Evolutionary conservation across 345 rosid genomes (phyloP).

Genomic region (Euclidium syriacum): DNA sequence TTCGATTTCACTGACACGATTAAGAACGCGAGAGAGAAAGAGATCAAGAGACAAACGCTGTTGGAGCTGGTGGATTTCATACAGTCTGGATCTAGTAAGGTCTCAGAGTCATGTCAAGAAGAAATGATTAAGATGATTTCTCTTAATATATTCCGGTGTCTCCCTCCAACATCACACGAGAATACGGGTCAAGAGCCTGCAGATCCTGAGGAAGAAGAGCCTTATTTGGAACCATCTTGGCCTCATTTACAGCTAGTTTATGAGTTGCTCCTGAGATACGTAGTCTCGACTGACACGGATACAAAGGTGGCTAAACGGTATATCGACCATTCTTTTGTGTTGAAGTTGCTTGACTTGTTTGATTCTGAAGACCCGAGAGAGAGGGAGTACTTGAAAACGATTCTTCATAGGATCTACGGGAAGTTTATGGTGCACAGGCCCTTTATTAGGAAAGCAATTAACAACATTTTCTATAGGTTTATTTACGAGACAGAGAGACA

Average conservation of each 20-base stretch:
- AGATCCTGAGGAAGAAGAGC: slow-evolving; percentile 95
- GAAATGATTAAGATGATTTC: slow-evolving; percentile 80
- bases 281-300: slow-evolving; percentile 77
- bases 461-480: slow-evolving; percentile 79
- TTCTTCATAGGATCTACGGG: slow-evolving; percentile 87
- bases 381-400: slow-evolving; percentile 85
- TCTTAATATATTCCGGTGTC: slow-evolving; percentile 57
- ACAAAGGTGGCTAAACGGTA: slow-evolving; percentile 84
- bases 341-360: slow-evolving; percentile 82
- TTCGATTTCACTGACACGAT: slow-evolving; percentile 64
- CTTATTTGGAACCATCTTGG: slow-evolving; percentile 83
- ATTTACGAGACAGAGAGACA: slow-evolving; percentile 90
- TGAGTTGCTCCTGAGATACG: slow-evolving; percentile 72
- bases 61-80: slow-evolving; percentile 80
- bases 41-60: slow-evolving; percentile 77
- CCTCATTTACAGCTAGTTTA: slow-evolving; percentile 90
- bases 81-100: slow-evolving; percentile 77
- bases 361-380: slow-evolving; percentile 86
- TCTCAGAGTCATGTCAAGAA: slow-evolving; percentile 76
- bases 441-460: slow-evolving; percentile 80
- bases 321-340: slow-evolving; percentile 79
- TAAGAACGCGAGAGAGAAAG: slow-evolving; percentile 67
- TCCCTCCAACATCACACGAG: slow-evolving; percentile 78
- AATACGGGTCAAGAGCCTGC: slow-evolving; percentile 71
- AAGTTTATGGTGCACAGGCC: slow-evolving; percentile 93